phyloP scores from a whole-genome alignment of 768 basidiomycete genomes.

The Tulasnella sp. region DNA sequence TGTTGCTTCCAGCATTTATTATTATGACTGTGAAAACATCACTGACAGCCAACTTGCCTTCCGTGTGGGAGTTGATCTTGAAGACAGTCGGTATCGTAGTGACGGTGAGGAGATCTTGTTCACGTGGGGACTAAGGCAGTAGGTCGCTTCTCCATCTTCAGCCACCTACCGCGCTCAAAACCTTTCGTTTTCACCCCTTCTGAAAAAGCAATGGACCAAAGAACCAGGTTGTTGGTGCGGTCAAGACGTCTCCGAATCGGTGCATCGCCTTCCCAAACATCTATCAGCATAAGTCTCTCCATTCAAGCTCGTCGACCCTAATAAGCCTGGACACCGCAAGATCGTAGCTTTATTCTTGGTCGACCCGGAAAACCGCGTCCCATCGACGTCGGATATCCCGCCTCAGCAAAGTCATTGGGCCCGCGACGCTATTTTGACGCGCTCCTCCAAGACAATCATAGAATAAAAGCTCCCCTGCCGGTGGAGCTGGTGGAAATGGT shows the following conservation, averaged over 20 bases:
- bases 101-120: conserved; percentile 35
- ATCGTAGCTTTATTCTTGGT: conserved; percentile 16
- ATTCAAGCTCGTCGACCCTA: conserved; percentile 13
- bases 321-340: conserved; percentile 21
- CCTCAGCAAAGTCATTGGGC: conserved; percentile 4
- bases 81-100: conserved; percentile 30
- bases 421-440: neutral
- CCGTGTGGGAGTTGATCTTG: conserved; percentile 31
- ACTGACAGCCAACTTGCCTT: conserved; percentile 36
- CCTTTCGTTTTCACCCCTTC: neutral
- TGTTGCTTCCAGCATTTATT: conserved; percentile 34
- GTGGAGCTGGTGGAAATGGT: conserved; percentile 15
- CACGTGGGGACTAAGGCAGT: conserved; percentile 45
- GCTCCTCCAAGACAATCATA: too few species aligned
- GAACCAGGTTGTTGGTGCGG: neutral
- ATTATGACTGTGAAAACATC: conserved; percentile 36
- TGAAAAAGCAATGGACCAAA: neutral
- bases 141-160: conserved; percentile 19
- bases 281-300: conserved; percentile 22
- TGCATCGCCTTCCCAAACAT: conserved; percentile 24
- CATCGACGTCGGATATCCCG: conserved; percentile 3
- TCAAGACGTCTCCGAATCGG: neutral
- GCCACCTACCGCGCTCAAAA: conserved; percentile 35
- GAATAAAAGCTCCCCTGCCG: neutral
- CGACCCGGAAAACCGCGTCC: conserved; percentile 8